Conservation (phyloP, 2,329 filamentous ascomycete genomes). For the Paracamarosporium sp. region DNA sequence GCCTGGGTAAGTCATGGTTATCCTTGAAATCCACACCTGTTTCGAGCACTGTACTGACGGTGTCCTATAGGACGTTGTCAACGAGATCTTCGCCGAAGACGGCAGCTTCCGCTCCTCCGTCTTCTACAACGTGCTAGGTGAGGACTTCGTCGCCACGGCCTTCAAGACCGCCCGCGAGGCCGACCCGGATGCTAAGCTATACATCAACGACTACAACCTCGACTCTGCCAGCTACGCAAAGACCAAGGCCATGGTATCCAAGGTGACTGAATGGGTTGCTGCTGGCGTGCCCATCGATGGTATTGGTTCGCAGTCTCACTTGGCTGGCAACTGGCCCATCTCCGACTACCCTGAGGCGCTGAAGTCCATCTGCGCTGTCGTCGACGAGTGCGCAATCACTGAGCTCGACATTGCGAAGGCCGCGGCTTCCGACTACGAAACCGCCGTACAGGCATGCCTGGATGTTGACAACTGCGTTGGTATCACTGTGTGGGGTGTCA, state of each 20-base stretch:
- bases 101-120: slow-evolving; percentile 66
- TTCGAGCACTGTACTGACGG: neutral
- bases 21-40: neutral
- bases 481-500: slow-evolving; percentile 67
- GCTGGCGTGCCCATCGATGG: slow-evolving; percentile 70
- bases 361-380: slow-evolving; percentile 58
- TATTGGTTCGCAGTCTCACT: slow-evolving; percentile 66
- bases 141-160: slow-evolving; percentile 73
- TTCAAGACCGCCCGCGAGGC: slow-evolving; percentile 72
- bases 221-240: slow-evolving; percentile 68
- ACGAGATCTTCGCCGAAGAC: slow-evolving; percentile 68
- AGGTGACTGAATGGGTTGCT: slow-evolving; percentile 69
- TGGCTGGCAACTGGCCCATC: slow-evolving; percentile 54
- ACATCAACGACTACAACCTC: slow-evolving; percentile 75
- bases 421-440: slow-evolving; percentile 63
- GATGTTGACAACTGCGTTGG: slow-evolving; percentile 66
- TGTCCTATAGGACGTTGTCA: slow-evolving; percentile 60
- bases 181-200: slow-evolving; percentile 72
- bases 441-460: slow-evolving; percentile 62
- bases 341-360: slow-evolving; percentile 58
- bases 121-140: slow-evolving; percentile 72
- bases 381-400: slow-evolving; percentile 68
- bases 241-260: slow-evolving; percentile 59
- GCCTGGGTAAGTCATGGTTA: slow-evolving; percentile 54
- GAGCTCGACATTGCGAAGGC: slow-evolving; percentile 72